phyloP scores from a whole-genome alignment of 202 grass and related monocot genomes.

The Bolboschoenoplectus hybrid region DNA sequence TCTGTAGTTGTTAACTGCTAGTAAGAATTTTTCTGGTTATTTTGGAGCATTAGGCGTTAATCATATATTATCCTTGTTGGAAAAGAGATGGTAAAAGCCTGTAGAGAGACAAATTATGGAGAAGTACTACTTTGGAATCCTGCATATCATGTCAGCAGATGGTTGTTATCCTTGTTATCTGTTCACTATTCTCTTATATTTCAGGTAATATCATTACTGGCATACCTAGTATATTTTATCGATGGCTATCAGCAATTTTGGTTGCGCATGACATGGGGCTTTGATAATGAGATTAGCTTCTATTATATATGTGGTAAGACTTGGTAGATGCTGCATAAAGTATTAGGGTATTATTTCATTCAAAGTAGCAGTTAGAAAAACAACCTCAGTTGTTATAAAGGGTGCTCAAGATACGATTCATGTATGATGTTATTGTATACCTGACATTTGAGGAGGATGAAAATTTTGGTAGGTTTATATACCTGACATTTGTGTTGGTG shows the following conservation, averaged over 20 bases:
- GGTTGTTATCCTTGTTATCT: slow-evolving; percentile 29
- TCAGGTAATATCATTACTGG: slow-evolving; percentile 86
- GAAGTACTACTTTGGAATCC: slow-evolving; percentile 13
- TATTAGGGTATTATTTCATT: slow-evolving; percentile 18
- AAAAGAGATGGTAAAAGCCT: background rate
- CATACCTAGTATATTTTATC: slow-evolving; percentile 90
- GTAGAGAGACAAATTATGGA: background rate
- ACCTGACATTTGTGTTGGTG: background rate
- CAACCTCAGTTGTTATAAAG: background rate
- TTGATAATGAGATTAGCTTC: slow-evolving; percentile 96
- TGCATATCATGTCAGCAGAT: background rate
- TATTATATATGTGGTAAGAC: slow-evolving; percentile 98
- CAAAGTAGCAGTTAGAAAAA: background rate
- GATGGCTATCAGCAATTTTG: slow-evolving; percentile 91
- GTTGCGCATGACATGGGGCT: slow-evolving; percentile 83
- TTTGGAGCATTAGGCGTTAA: slow-evolving; percentile 34
- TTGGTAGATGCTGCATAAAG: slow-evolving; percentile 12
- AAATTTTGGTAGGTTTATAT: background rate
- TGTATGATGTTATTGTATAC: background rate
- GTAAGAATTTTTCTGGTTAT: slow-evolving; percentile 19
- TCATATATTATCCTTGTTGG: slow-evolving; percentile 9
- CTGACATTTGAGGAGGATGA: background rate
- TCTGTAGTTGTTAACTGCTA: background rate
- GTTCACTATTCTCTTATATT: slow-evolving; percentile 30
- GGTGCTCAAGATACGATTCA: background rate